A percentile compares a stretch with the other conserved stretches of the same genome.
These are phyloP conservation scores for Phtheirospermum japonicum DNA, from an alignment of 257 asterid species.

Conservation along the genomic window DNA sequence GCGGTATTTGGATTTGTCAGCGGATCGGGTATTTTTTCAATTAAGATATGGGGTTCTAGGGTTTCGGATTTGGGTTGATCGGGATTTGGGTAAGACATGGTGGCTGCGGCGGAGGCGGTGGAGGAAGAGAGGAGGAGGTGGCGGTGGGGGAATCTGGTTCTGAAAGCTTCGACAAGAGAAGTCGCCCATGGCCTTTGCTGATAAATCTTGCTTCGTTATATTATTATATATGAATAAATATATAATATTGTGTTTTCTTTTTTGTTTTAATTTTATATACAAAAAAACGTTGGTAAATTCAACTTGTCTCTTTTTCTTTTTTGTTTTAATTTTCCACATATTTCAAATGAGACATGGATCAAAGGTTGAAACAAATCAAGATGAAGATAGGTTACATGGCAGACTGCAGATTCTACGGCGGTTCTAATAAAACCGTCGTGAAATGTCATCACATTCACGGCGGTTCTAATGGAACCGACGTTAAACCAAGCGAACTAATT, in stretches of 20 bases:
- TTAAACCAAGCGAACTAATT: too few species aligned
- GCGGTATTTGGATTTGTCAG: constrained; percentile 28
- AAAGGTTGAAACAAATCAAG: too few species aligned
- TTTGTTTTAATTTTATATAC: too few species aligned
- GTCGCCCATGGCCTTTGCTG: constrained; percentile 53
- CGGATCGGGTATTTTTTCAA: constrained; percentile 19
- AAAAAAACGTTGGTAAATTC: too few species aligned
- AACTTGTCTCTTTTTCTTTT: too few species aligned
- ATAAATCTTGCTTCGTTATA: constrained; percentile 27
- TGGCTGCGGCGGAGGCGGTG: constrained; percentile 9
- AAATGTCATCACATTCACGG: too few species aligned
- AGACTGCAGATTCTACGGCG: too few species aligned
- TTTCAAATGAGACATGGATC: too few species aligned
- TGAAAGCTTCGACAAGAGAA: constrained; percentile 29
- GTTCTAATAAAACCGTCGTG: too few species aligned
- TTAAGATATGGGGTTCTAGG: constrained; percentile 26
- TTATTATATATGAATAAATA: background rate
- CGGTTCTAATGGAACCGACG: too few species aligned
- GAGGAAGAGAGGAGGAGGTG: constrained; percentile 12
- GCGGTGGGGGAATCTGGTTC: constrained; percentile 28
- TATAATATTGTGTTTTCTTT: background rate
- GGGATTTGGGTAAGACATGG: constrained; percentile 49
- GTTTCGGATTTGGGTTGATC: constrained; percentile 24
- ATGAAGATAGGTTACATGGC: too few species aligned
- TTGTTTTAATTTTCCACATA: too few species aligned